phyloP scores from a whole-genome alignment of 306 rosid genomes.

The Quillaja saponaria region DNA sequence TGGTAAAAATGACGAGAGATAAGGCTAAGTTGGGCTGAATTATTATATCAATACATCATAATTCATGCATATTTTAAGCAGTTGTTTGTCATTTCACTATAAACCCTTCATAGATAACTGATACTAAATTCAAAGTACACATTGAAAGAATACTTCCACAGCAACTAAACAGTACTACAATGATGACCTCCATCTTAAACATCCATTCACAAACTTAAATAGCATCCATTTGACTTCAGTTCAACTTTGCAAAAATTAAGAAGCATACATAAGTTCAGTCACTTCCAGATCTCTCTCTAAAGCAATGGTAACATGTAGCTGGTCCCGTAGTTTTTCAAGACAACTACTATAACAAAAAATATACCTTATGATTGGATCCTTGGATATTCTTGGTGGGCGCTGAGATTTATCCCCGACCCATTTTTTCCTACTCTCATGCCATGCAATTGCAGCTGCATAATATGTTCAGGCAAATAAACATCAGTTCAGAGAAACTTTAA shows the following conservation, averaged over 20 bases:
- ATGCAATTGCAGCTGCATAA: slow-evolving; percentile 65
- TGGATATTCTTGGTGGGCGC: slow-evolving; percentile 51
- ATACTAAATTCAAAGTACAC: too few relatives aligned
- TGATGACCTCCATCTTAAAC: slow-evolving; percentile 8
- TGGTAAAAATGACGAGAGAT: too few relatives aligned
- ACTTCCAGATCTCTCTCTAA: not conserved
- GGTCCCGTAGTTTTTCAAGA: slow-evolving; percentile 1
- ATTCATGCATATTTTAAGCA: not conserved
- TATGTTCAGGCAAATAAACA: slow-evolving; percentile 24
- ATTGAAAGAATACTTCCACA: too few relatives aligned
- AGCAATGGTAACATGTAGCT: not conserved
- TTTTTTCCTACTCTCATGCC: slow-evolving; percentile 86
- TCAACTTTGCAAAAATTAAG: not conserved
- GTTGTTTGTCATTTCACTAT: slow-evolving; percentile 6
- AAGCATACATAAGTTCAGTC: slow-evolving; percentile 8
- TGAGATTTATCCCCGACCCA: slow-evolving; percentile 78
- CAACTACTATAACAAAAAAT: too few relatives aligned
- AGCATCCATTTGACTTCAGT: not conserved
- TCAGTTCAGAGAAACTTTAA: not conserved
- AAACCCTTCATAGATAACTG: slow-evolving; percentile 1
- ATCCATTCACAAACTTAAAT: slow-evolving; percentile 15
- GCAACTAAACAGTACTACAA: slow-evolving; percentile 4
- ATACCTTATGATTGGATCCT: slow-evolving; percentile 86
- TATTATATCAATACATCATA: slow-evolving; percentile 8
- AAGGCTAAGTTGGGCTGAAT: not conserved